These are phyloP conservation scores for Saccharomyces mikatae DNA, from an alignment of 805 yeast genomes.

Conservation along the genomic window DNA sequence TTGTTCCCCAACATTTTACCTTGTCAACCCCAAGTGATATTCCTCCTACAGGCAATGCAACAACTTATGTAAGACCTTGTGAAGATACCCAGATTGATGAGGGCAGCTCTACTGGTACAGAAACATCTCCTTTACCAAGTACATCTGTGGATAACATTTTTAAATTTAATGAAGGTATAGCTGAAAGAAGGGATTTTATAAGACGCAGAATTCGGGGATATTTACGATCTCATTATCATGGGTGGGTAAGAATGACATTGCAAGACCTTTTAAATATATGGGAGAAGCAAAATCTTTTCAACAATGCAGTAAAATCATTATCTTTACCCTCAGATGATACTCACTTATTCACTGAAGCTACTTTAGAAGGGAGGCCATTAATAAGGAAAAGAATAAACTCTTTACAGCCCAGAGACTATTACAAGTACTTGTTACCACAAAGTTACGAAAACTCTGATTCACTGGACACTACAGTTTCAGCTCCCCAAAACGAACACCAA, in stretches of 20 bases:
- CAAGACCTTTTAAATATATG: constrained; percentile 24
- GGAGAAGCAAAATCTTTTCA: constrained; percentile 17
- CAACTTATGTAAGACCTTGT: neutral
- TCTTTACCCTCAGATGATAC: neutral
- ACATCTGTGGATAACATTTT: constrained; percentile 6
- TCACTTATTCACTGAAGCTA: neutral
- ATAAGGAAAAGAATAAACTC: neutral
- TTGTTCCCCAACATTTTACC: neutral
- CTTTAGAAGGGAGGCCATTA: neutral
- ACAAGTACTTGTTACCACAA: neutral
- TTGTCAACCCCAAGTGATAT: neutral
- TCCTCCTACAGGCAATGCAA: neutral
- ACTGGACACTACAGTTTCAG: neutral
- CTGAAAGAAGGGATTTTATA: constrained; percentile 12
- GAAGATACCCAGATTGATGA: neutral
- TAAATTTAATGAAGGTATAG: constrained; percentile 12
- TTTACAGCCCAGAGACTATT: neutral
- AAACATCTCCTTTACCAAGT: neutral
- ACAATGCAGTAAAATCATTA: neutral
- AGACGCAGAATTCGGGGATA: constrained; percentile 17
- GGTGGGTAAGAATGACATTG: constrained; percentile 23
- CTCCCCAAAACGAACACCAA: neutral
- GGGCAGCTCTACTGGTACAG: neutral
- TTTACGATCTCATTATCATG: constrained; percentile 18
- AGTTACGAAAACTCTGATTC: constrained; percentile 2